phyloP scores from a whole-genome alignment of 805 yeast species.

The Ogataea angusta region DNA sequence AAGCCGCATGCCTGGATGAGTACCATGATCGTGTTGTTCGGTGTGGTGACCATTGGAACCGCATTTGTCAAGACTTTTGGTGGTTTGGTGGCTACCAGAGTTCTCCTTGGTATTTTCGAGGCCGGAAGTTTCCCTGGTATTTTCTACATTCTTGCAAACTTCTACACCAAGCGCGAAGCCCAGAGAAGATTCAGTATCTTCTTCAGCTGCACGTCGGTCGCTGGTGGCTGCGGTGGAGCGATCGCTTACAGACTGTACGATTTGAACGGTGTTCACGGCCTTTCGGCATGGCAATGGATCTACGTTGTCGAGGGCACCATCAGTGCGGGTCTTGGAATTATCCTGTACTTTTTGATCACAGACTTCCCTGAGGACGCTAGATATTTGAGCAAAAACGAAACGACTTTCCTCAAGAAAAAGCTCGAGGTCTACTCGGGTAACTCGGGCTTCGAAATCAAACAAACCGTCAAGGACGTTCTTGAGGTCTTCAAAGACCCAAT shows the following conservation, averaged over 20 bases:
- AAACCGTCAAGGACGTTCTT: conserved; percentile 43
- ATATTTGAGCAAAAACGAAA: conserved; percentile 50
- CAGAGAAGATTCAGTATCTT: conserved; percentile 68
- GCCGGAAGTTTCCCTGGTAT: conserved; percentile 74
- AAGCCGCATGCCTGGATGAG: conserved; percentile 66
- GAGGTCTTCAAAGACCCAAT: conserved; percentile 57
- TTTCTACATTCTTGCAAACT: conserved; percentile 64
- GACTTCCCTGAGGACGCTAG: conserved; percentile 72
- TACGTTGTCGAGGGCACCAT: conserved; percentile 39
- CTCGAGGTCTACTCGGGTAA: conserved; percentile 50
- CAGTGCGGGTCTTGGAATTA: conserved; percentile 33
- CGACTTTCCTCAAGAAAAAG: conserved; percentile 55
- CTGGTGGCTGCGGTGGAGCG: conserved; percentile 78
- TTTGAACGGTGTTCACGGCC: conserved; percentile 44
- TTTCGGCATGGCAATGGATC: conserved; percentile 46
- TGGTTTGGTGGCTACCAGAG: conserved; percentile 58
- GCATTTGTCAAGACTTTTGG: conserved; percentile 61
- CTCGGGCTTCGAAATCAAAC: conserved; percentile 48
- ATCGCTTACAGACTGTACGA: conserved; percentile 63
- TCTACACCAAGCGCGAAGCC: conserved; percentile 61
- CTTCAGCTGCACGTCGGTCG: conserved; percentile 67
- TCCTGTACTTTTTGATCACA: conserved; percentile 47
- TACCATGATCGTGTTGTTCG: conserved; percentile 57
- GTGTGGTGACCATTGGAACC: conserved; percentile 60
- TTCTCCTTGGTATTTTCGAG: conserved; percentile 65